A percentile compares a stretch with the other conserved stretches of the same genome.
Conservation (phyloP, 345 rosid genomes). For the Syzygium oleosum region DNA sequence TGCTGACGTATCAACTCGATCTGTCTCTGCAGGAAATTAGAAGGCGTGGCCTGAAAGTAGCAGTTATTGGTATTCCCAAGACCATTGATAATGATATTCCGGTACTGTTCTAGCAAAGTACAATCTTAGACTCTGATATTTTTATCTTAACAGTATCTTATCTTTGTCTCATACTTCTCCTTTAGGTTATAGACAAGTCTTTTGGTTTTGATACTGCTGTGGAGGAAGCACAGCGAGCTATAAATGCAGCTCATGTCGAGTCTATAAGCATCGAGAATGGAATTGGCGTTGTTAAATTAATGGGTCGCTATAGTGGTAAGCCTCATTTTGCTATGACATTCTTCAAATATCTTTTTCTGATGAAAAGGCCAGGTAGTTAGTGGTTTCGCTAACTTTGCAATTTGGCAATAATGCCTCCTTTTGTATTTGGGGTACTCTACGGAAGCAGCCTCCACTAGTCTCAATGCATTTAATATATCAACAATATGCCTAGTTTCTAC, state of each 20-base stretch:
- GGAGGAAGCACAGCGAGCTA: conserved; percentile 66
- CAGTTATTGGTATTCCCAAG: conserved; percentile 40
- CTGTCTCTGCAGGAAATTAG: conserved; percentile 21
- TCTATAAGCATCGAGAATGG: conserved; percentile 52
- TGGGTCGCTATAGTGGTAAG: conserved; percentile 58
- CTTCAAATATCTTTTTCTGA: background rate
- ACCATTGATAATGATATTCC: conserved; percentile 41
- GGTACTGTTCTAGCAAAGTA: conserved; percentile 8
- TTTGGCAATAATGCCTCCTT: background rate
- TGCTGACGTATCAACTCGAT: background rate
- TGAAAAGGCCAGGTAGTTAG: background rate
- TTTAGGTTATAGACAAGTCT: conserved; percentile 68
- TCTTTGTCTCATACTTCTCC: background rate
- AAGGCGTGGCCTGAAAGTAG: conserved; percentile 38
- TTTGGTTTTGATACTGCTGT: conserved; percentile 61
- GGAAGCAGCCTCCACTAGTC: background rate
- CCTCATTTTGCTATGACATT: background rate
- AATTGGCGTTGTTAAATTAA: conserved; percentile 57
- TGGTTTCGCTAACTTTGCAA: background rate
- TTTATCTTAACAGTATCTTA: background rate
- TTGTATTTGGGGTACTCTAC: background rate
- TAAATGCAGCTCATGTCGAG: conserved; percentile 59
- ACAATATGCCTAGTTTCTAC: background rate
- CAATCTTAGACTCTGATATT: background rate
- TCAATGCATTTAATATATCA: background rate